phyloP scores from a whole-genome alignment of 2,329 filamentous ascomycete genomes.

The Penicillium sp. region DNA sequence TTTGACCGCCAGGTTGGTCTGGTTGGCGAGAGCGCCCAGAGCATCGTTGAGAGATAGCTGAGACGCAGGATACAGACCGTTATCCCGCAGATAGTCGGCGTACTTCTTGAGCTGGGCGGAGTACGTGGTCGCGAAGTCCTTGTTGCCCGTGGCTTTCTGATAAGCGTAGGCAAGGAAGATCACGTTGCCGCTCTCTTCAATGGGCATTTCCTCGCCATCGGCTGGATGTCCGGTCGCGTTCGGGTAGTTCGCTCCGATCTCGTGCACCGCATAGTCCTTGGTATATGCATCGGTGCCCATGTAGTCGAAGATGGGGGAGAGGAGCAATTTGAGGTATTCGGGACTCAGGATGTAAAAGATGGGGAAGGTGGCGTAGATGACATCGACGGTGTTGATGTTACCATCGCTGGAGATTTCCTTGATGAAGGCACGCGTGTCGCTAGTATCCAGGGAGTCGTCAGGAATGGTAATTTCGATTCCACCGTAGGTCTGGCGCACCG shows the following conservation, averaged over 20 bases:
- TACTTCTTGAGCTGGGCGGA: slow-evolving; percentile 32
- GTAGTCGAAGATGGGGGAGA: slow-evolving; percentile 43
- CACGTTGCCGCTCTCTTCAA: slow-evolving; percentile 42
- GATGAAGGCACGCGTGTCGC: slow-evolving; percentile 31
- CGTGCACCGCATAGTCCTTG: slow-evolving; percentile 36
- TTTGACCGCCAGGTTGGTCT: slow-evolving; percentile 46
- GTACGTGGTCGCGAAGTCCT: slow-evolving; percentile 31
- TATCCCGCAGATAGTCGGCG: slow-evolving; percentile 36
- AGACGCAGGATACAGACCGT: slow-evolving; percentile 33
- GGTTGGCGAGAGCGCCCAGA: slow-evolving; percentile 37
- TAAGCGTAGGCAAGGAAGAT: slow-evolving; percentile 38
- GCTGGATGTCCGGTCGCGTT: slow-evolving; percentile 38
- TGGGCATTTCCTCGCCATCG: slow-evolving; percentile 36
- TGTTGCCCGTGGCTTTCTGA: slow-evolving; percentile 34
- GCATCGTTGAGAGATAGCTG: slow-evolving; percentile 43
- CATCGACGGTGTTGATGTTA: slow-evolving; percentile 43
- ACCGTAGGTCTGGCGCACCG: slow-evolving; percentile 41
- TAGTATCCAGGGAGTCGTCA: slow-evolving; percentile 29
- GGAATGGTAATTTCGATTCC: slow-evolving; percentile 39
- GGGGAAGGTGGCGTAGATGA: slow-evolving; percentile 41
- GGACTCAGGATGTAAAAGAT: slow-evolving; percentile 42
- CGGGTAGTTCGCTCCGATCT: slow-evolving; percentile 37
- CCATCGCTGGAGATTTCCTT: slow-evolving; percentile 45
- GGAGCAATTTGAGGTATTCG: slow-evolving; percentile 39
- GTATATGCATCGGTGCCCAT: slow-evolving; percentile 34